Evolutionary conservation across 2,329 filamentous ascomycete species (phyloP).

Genomic region (Nemania abortiva): DNA sequence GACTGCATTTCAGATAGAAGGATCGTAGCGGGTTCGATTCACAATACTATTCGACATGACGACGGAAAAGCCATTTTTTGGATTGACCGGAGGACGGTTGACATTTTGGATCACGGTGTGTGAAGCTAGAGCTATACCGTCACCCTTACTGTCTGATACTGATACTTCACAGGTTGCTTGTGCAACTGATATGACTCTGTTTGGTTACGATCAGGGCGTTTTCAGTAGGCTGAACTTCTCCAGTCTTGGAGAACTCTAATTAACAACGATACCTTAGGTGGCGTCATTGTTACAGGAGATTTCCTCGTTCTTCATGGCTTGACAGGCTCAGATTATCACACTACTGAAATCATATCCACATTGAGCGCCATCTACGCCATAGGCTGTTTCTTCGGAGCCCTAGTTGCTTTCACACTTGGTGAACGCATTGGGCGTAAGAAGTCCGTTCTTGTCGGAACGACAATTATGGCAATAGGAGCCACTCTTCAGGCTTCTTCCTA

Average conservation of each 20-base stretch:
- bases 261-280: slow-evolving; percentile 44
- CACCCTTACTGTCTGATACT: too few relatives aligned
- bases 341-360: too few relatives aligned
- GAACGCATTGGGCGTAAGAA: slow-evolving; percentile 59
- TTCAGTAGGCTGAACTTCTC: slow-evolving; percentile 25
- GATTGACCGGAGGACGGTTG: slow-evolving; percentile 47
- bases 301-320: too few relatives aligned
- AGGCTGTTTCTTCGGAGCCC: slow-evolving; percentile 59
- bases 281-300: slow-evolving; percentile 51
- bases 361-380: slow-evolving; percentile 53
- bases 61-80: slow-evolving; percentile 46
- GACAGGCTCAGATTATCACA: too few relatives aligned
- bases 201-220: slow-evolving; percentile 63
- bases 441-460: slow-evolving; percentile 57
- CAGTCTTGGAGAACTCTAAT: not conserved
- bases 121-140: too few relatives aligned
- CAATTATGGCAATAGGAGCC: slow-evolving; percentile 55
- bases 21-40: too few relatives aligned
- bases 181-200: slow-evolving; percentile 48
- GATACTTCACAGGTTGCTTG: slow-evolving; percentile 43
- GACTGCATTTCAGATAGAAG: too few relatives aligned
- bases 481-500: slow-evolving; percentile 53
- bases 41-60: too few relatives aligned
- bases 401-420: slow-evolving; percentile 55
- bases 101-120: slow-evolving; percentile 48